Evolutionary conservation across 768 basidiomycete genomes (phyloP), one percentile per base, ranked within the genome.

Genomic region (Termitomyces sp.): DNA sequence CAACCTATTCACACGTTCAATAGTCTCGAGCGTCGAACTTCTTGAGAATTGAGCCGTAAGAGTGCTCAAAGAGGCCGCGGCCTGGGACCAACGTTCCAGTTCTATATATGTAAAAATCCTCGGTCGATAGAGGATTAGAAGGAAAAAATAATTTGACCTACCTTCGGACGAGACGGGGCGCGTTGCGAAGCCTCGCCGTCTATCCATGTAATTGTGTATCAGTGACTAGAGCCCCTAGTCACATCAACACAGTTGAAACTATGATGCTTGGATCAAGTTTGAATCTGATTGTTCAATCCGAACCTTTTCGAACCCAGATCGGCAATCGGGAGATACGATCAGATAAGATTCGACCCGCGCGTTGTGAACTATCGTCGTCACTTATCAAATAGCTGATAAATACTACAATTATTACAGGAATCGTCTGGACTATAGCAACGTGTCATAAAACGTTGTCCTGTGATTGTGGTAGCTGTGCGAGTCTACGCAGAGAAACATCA

Each of bases 161-260:
- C 90, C 90, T 86, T 91, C 90, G 7, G 84, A 82, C 30, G 87
- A 85, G 58, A 85, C 84, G 59, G 87, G 87, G 57, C 87, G 82
- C 40, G 77, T 73, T 51, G 80, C 71, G 44, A 77, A 68, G 62
- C 76, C 79, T 65, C 89, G 81, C 65, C 86, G 79, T 72, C 85
- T 79, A 63, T 89, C 83, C 86, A 89, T 89, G 59, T 59, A 58
- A 57, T 38, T 45, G 48, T 57, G 53, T 43, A 49, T 50, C 50
- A 51, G 45, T 48, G 47, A 54, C 54, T 47, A 31, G 33, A 51
- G 30, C 30, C 53, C 33, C 55, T 52, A 53, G 50, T 41, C 43
- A 64, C 61, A 58, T 61, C 56, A 62, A 64, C 53, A 51, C 54
- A 42, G 45, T 54, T 56, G 56, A 40, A 52, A 60, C 52, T 59